Base-by-base conservation (phyloP, 805 yeast genomes). In the Lipomyces yamanashiensis region DNA sequence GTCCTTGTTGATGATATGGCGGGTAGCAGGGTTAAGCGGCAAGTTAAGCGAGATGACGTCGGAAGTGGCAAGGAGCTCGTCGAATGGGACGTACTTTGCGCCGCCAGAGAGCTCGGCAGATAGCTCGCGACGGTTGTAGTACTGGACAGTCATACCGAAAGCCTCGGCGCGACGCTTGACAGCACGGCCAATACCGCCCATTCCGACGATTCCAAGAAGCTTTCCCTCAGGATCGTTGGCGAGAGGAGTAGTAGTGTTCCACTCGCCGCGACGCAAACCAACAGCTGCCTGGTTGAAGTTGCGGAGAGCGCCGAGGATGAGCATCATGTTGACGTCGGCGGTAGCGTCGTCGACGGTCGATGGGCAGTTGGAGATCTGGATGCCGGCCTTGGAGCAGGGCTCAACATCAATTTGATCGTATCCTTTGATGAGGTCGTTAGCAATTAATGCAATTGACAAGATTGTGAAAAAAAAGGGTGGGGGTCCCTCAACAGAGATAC, bases 141-240 rank as follows among this genome's bases (percentile, higher is more conserved):
- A 91, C 44, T 87, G 75, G 67, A 88, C 84, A 71, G 84, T 85
- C 75, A 90, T 89, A 2, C 95, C 96, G 75, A 91, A 90, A 8
- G 93, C 92, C 68, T 77, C 76, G 66, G 89, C 80, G 70, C 93
- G 82, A 68, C 85, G 84, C 59, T 90, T 81, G 58, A 91, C 85
- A 37, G 90, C 89, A 63, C 92, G 84, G 53, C 97, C 97, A 76
- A 91, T 90, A 41, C 96, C 96, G 40, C 97, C 97, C 84, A 91
- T 82, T 15, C 97, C 97, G 58, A 88, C 79, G 59, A 91, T 86
- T 54, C 97, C 97, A 23, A 91, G 87, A 19, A 81, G 81, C 72
- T 87, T 87, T 8, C 90, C 90, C 66, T 81, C 85, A 17, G 96
- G 96, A 71, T 87, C 92, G 71, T 83, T 82, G 7, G 96, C 96